Evolutionary conservation across 768 basidiomycete genomes (phyloP), one percentile per base, ranked within the genome.

Genomic region (Mycena belliarum): DNA sequence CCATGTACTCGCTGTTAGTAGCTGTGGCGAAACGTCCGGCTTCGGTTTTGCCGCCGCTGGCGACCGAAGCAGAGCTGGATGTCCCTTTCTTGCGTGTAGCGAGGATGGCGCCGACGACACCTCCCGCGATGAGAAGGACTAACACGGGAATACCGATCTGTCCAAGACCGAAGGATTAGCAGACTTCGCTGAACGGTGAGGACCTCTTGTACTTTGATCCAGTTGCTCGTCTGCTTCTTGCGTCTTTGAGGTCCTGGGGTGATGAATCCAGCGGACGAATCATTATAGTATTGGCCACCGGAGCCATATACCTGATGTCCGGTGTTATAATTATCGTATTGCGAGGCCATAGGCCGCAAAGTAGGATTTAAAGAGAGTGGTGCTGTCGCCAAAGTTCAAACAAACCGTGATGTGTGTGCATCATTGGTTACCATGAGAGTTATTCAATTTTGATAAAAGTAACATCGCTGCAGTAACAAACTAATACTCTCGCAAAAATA

Each of bases 101-200:
- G 32, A 98, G 65, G 47, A 97, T 84, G 63, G 88, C 93, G 35
- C 90, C 95, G 24, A 91, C 74, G 23, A 92, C 82, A 45, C 84
- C 89, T 41, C 78, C 89, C 47, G 78, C 74, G 59, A 90, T 82
- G 60, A 89, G 77, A 25, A 88, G 70, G 62, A 91, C 67, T 29
- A 79, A 75, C 50, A 88, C 69, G 18, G 90, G 91, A 24, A 91
- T 65, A 63, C 88, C 91, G 51, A 88, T 75, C 56, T 50, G n/a
- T 1, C 6, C 20, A n/a, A 25, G 44, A 14, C 43, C 29, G 25
- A 25, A 25, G 20, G 37, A 29, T 50, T 10, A 57, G 42, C n/a
- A 40, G 18, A 18, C 23, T 6, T 12, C 29, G 9, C 11, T 9
- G 12, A 26, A 32, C 20, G n/a, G n/a, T n/a, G 24, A 28, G n/a